A percentile compares a stretch with the other conserved stretches of the same genome.
Evolutionary conservation across 2,329 filamentous ascomycete genomes (phyloP).

Genomic region (Penicillium sp.): DNA sequence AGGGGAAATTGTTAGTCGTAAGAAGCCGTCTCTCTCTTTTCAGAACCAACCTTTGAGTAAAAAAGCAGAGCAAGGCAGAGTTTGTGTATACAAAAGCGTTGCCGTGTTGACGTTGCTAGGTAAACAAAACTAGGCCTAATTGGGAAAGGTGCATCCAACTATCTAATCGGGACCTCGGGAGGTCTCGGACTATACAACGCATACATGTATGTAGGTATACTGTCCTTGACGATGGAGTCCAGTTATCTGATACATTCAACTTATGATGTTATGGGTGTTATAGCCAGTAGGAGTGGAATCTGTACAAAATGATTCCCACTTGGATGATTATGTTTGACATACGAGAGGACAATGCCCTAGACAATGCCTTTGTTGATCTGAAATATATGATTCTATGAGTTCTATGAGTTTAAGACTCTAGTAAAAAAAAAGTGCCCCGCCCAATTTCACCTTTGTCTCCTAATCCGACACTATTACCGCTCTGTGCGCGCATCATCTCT

Average conservation of each 20-base stretch:
- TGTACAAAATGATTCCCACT: not conserved
- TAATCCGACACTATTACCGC: not conserved
- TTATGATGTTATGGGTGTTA: too few species aligned
- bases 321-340: not conserved
- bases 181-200: not conserved
- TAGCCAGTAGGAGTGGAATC: not conserved
- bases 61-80: not conserved
- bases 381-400: not conserved
- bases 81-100: slow-evolving; percentile 11
- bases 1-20: not conserved
- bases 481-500: slow-evolving; percentile 3
- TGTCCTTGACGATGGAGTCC: not conserved
- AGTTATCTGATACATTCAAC: not conserved
- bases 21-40: not conserved
- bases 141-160: slow-evolving; percentile 5
- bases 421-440: not conserved
- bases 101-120: slow-evolving; percentile 16
- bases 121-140: slow-evolving; percentile 21
- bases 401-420: not conserved
- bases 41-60: not conserved
- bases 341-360: not conserved
- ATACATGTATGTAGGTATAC: not conserved
- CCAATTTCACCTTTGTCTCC: too few species aligned
- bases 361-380: not conserved
- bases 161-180: not conserved